Evolutionary conservation across 345 rosid species (phyloP).

Genomic region (Citropsis articulata): DNA sequence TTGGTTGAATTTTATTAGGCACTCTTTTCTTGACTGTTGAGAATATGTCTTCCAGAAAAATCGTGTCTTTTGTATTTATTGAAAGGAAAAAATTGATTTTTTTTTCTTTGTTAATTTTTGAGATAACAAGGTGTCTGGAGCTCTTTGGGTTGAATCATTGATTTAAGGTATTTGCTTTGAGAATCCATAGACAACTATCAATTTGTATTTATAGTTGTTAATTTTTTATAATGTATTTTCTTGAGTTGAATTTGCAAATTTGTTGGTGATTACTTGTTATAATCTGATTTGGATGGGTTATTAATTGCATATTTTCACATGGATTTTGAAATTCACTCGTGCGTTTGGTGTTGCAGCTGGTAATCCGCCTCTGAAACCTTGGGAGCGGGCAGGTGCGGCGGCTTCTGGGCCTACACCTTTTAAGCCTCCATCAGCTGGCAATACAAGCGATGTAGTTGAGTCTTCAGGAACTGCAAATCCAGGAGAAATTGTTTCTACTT

Average conservation of each 20-base stretch:
- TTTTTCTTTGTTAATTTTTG: not conserved
- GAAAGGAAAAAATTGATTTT: not conserved
- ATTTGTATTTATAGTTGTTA: not conserved
- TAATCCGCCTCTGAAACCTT: slow-evolving; percentile 23
- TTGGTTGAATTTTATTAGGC: not conserved
- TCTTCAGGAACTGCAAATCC: slow-evolving; percentile 93
- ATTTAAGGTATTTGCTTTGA: not conserved
- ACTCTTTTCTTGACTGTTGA: not conserved
- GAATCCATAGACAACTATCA: not conserved
- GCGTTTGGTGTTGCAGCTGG: slow-evolving; percentile 9
- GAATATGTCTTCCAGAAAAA: not conserved
- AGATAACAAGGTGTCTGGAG: not conserved
- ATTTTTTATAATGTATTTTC: not conserved
- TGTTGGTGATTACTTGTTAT: not conserved
- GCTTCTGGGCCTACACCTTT: slow-evolving; percentile 20
- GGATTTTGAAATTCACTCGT: not conserved
- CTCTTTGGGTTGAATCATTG: not conserved
- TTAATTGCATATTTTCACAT: not conserved
- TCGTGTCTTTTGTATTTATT: not conserved
- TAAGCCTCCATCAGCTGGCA: slow-evolving; percentile 22
- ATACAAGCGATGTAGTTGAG: slow-evolving; percentile 38
- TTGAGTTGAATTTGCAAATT: not conserved
- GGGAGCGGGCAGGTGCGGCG: slow-evolving; percentile 13
- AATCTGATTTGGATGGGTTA: not conserved
- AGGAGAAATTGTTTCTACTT: slow-evolving; percentile 64